A percentile compares a stretch with the other conserved stretches of the same genome.
Conservation (phyloP, 2,329 filamentous ascomycete species). For the Penicillium sp. region DNA sequence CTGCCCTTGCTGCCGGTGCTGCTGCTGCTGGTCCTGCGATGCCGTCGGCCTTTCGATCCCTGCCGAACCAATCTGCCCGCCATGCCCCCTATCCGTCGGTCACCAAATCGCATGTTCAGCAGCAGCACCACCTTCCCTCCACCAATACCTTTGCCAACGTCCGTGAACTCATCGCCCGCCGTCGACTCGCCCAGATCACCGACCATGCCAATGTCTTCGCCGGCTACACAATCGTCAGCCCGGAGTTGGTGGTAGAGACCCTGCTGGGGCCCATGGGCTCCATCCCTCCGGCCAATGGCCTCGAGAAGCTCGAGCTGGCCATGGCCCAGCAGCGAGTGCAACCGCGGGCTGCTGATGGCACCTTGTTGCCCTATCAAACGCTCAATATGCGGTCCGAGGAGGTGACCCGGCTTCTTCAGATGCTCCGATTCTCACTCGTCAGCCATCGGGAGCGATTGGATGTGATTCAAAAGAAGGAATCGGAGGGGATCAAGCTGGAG, state of each 20-base stretch:
- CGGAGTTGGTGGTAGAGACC: constrained; percentile 41
- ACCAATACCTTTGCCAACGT: constrained; percentile 40
- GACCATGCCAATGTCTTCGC: constrained; percentile 44
- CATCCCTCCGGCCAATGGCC: constrained; percentile 36
- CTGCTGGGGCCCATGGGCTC: constrained; percentile 40
- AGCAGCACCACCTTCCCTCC: constrained; percentile 28
- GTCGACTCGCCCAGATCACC: constrained; percentile 40
- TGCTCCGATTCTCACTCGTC: constrained; percentile 42
- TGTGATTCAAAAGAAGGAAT: constrained; percentile 37
- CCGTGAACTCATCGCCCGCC: constrained; percentile 39
- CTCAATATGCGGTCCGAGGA: constrained; percentile 43
- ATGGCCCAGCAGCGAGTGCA: constrained; percentile 43
- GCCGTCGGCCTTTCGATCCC: constrained; percentile 41
- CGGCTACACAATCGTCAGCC: constrained; percentile 41
- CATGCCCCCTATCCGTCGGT: constrained; percentile 36
- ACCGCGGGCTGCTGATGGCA: constrained; percentile 35
- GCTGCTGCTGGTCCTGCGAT: constrained; percentile 37
- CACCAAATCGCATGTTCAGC: constrained; percentile 32
- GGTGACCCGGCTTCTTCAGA: constrained; percentile 39
- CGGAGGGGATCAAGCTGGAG: constrained; percentile 31
- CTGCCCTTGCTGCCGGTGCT: constrained; percentile 29
- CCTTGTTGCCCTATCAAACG: constrained; percentile 35
- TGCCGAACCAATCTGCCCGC: constrained; percentile 34
- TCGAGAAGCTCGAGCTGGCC: constrained; percentile 41
- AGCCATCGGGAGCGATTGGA: constrained; percentile 38